Conservation (phyloP, 495 filamentous ascomycete species). For the Podospora comata region DNA sequence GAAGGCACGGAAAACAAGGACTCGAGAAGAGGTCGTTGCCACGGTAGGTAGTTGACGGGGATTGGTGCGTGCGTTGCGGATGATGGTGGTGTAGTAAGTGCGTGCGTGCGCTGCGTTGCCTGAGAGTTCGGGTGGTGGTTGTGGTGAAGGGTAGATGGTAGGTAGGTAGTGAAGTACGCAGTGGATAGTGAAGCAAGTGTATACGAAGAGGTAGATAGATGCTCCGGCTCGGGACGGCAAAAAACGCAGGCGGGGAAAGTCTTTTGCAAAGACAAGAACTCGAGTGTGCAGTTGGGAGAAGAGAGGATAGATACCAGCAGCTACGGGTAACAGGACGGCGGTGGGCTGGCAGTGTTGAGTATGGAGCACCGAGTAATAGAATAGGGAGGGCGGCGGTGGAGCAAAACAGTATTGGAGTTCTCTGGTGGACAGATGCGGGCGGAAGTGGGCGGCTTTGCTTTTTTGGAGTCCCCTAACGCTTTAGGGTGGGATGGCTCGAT, state of each 20-base stretch:
- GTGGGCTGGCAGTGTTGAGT: constrained; percentile 16
- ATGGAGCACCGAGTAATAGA: constrained; percentile 9
- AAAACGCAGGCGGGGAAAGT: not conserved
- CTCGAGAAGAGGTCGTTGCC: not conserved
- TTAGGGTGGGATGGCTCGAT: constrained; percentile 1
- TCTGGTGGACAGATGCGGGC: constrained; percentile 12
- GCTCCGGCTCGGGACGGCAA: constrained; percentile 10
- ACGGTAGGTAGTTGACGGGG: not conserved
- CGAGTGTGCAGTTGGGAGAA: not conserved
- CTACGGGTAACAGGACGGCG: constrained; percentile 7
- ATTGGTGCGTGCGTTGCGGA: not conserved
- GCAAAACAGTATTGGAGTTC: constrained; percentile 10
- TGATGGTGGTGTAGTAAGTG: not conserved
- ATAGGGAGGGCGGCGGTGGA: constrained; percentile 21
- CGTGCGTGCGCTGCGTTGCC: constrained; percentile 2
- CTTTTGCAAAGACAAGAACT: not conserved
- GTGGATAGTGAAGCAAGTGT: not conserved
- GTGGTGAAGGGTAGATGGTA: constrained; percentile 1
- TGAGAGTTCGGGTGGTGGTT: constrained; percentile 1
- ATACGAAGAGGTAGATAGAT: not conserved
- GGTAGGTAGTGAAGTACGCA: not conserved
- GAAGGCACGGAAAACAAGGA: constrained; percentile 7
- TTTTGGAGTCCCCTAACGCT: constrained; percentile 2
- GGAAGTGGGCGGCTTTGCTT: constrained; percentile 12
- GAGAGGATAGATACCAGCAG: not conserved